Evolutionary conservation across 352 stramenopile genomes (phyloP), one percentile per base, ranked within the genome.

Genomic region (Globisporangium heterothallicum): DNA sequence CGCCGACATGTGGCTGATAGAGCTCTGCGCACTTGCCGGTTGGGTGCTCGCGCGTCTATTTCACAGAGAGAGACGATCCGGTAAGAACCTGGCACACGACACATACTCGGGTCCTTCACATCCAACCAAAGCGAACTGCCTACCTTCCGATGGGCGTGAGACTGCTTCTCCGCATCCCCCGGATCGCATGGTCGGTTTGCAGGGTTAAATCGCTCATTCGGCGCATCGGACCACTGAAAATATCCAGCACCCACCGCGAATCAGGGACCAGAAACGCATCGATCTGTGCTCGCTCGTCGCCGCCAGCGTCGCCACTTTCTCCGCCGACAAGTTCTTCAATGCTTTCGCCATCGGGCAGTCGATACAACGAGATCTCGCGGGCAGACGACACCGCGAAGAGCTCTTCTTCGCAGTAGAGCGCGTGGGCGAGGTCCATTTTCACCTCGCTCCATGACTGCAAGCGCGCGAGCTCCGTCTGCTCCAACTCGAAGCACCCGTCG

Each of bases 201-300:
- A 85, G 49, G 14, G 66, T 69, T 9, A 85, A 58, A 32, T 85
- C 68, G 25, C 62, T 77, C 46, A 65, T 61, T 43, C 69, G 66
- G 29, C 68, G 65, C 36, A 87, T 72, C n/a, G 74, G 62, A 40
- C 64, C 63, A 45, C 65, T 68, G 49, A 91, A 88, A 51, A 91
- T 91, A 40, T 87, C 80, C 32, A 91, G 70, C 21, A 88, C 80
- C 75, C 75, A 88, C n/a, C 72, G 76, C 41, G 77, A 86, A 7
- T 81, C 67, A 0, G 59, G 13, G 3, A 55, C 35, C 1, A 85
- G 25, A 2, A 74, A 53, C n/a, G 34, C 56, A 6, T 18, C 29
- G 5, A 74, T 49, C 12, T 66, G 44, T 3, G 41, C 61, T 13
- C 48, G 21, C 12, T 59, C 57, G 10, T 58, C 13, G 29, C 59